Evolutionary conservation across 1,284 basidiomycete species (phyloP).

Genomic region (Boletus austroedulis): DNA sequence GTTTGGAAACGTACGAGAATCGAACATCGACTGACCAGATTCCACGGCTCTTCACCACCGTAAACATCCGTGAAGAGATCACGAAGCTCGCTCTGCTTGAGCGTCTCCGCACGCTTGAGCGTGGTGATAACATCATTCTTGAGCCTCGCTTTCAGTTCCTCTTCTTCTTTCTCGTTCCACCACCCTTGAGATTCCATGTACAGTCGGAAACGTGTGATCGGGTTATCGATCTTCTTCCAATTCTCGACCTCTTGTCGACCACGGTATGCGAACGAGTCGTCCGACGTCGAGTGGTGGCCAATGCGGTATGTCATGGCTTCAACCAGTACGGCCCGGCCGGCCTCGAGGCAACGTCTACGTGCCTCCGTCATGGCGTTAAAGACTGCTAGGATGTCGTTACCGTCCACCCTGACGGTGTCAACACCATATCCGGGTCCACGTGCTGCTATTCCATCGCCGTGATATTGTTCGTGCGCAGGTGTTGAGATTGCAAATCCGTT

Average conservation of each 20-base stretch:
- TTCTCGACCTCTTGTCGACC: slow-evolving; percentile 84
- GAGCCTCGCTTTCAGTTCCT: slow-evolving; percentile 63
- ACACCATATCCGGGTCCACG: slow-evolving; percentile 94
- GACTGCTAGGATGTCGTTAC: slow-evolving; percentile 91
- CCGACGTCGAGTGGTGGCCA: slow-evolving; percentile 94
- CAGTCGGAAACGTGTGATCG: slow-evolving; percentile 78
- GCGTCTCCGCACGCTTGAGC: slow-evolving; percentile 75
- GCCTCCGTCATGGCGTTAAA: slow-evolving; percentile 81
- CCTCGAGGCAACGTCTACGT: slow-evolving; percentile 70
- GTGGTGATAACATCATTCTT: slow-evolving; percentile 74
- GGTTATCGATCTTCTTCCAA: slow-evolving; percentile 85
- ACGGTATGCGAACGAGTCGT: slow-evolving; percentile 91
- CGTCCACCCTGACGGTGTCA: slow-evolving; percentile 88
- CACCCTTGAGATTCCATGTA: slow-evolving; percentile 83
- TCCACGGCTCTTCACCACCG: slow-evolving; percentile 81
- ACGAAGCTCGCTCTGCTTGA: slow-evolving; percentile 67
- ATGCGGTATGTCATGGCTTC: slow-evolving; percentile 94
- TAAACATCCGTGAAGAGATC: slow-evolving; percentile 90
- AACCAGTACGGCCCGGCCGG: slow-evolving; percentile 81
- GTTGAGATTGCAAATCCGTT: slow-evolving; percentile 96
- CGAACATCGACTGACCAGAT: slow-evolving; percentile 57
- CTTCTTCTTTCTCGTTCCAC: slow-evolving; percentile 82
- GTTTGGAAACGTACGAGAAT: not conserved
- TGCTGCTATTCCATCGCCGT: slow-evolving; percentile 90
- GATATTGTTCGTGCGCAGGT: slow-evolving; percentile 85